Conservation (phyloP, 2,329 filamentous ascomycete genomes). For the Decorospora gaudefroyi region DNA sequence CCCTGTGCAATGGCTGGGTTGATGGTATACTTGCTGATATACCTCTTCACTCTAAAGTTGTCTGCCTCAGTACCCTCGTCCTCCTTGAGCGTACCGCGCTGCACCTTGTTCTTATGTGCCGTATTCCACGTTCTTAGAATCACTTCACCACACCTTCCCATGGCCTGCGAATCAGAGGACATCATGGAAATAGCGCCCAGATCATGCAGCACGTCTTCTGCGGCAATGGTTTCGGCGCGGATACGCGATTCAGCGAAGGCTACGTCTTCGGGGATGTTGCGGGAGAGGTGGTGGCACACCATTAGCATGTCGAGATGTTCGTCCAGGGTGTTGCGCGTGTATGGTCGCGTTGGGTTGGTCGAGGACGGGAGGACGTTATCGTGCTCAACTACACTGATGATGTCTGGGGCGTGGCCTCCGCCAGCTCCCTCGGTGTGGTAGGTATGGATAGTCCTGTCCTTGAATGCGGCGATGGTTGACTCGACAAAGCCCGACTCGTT, state of each 20-base stretch:
- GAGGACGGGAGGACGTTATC: slow-evolving; percentile 85
- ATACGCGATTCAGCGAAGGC: slow-evolving; percentile 95
- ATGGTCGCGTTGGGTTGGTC: slow-evolving; percentile 91
- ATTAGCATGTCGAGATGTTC: slow-evolving; percentile 98
- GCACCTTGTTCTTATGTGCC: slow-evolving; percentile 92
- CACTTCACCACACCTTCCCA: slow-evolving; percentile 95
- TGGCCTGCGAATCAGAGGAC: slow-evolving; percentile 92
- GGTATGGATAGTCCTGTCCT: slow-evolving; percentile 86
- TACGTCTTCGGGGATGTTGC: slow-evolving; percentile 92
- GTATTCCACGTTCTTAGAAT: slow-evolving; percentile 95
- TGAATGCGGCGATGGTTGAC: slow-evolving; percentile 83
- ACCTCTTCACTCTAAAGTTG: slow-evolving; percentile 90
- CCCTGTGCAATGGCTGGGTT: slow-evolving; percentile 92
- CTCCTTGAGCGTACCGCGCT: slow-evolving; percentile 75
- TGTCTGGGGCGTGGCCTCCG: slow-evolving; percentile 92
- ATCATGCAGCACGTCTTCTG: slow-evolving; percentile 94
- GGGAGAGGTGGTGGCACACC: slow-evolving; percentile 93
- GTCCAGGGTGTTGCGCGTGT: slow-evolving; percentile 88
- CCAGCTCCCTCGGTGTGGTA: slow-evolving; percentile 97
- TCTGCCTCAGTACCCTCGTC: slow-evolving; percentile 80
- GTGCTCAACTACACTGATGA: slow-evolving; percentile 90
- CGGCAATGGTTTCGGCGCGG: slow-evolving; percentile 92
- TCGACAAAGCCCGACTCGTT: slow-evolving; percentile 99
- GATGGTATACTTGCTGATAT: slow-evolving; percentile 94
- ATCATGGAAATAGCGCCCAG: slow-evolving; percentile 97